A percentile compares a stretch with the other conserved stretches of the same genome.
Evolutionary conservation across 75 land plant species (phyloP).

Genomic region (Cunninghamia lanceolata): DNA sequence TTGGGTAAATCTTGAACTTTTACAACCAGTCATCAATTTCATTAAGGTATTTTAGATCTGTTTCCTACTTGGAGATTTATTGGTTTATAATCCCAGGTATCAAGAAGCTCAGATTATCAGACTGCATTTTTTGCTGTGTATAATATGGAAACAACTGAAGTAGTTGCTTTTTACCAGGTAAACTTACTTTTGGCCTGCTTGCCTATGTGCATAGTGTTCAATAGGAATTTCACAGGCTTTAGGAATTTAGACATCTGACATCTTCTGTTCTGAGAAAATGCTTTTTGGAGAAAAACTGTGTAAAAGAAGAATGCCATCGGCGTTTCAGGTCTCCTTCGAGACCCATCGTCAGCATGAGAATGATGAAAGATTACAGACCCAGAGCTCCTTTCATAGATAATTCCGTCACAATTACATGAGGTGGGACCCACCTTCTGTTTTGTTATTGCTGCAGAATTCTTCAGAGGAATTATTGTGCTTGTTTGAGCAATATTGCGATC

Average conservation of each 20-base stretch:
- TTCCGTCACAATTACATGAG: not conserved
- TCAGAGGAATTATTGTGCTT: slow-evolving; percentile 75
- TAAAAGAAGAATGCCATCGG: not conserved
- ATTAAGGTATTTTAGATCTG: not conserved
- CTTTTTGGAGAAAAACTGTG: not conserved
- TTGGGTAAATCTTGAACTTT: not conserved
- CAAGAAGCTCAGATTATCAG: slow-evolving; percentile 67
- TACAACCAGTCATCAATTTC: not conserved
- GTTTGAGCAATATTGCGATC: slow-evolving; percentile 79
- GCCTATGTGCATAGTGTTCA: not conserved
- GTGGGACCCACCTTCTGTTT: slow-evolving; percentile 9
- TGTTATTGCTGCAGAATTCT: slow-evolving; percentile 58
- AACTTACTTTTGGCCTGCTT: not conserved
- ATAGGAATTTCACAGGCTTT: not conserved
- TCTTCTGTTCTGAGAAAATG: slow-evolving; percentile 3
- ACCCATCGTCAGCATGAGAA: not conserved
- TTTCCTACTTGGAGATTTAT: not conserved
- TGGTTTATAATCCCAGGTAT: slow-evolving; percentile 40
- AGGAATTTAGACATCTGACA: not conserved
- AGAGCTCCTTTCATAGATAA: not conserved
- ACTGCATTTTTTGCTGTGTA: slow-evolving; percentile 90
- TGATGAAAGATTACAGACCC: not conserved
- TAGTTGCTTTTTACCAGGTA: slow-evolving; percentile 88
- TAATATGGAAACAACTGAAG: slow-evolving; percentile 88
- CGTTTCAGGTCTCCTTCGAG: not conserved